Evolutionary conservation across 345 rosid genomes (phyloP).

Genomic region (Salix caprea): DNA sequence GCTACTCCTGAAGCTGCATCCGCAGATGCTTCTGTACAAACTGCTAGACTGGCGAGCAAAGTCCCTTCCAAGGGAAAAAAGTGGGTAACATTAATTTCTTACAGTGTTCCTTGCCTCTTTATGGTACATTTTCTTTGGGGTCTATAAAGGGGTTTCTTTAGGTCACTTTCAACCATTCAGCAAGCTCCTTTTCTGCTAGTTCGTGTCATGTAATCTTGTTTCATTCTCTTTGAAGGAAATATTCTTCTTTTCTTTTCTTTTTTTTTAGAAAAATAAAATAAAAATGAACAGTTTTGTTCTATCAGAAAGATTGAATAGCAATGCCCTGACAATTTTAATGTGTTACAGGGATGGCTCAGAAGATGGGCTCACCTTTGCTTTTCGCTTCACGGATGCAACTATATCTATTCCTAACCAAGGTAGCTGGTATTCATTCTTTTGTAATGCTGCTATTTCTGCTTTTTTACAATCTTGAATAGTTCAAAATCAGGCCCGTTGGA

Average conservation of each 20-base stretch:
- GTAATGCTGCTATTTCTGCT: neutral
- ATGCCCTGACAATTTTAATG: conserved; percentile 26
- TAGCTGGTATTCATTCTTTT: conserved; percentile 31
- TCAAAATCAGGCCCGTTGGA: neutral
- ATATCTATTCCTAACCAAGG: conserved; percentile 83
- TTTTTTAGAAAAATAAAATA: neutral
- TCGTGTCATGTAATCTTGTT: neutral
- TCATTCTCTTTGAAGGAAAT: neutral
- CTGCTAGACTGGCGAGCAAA: conserved; percentile 92
- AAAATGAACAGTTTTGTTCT: neutral
- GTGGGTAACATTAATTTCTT: conserved; percentile 29
- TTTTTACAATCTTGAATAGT: neutral
- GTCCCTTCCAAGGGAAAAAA: conserved; percentile 67
- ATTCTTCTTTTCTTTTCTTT: neutral
- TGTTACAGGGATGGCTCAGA: conserved; percentile 75
- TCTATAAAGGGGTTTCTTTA: neutral
- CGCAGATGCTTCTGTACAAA: conserved; percentile 94
- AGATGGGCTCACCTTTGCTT: conserved; percentile 88
- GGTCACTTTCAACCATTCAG: neutral
- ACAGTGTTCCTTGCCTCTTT: neutral
- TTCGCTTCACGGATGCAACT: conserved; percentile 90
- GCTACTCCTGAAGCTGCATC: conserved; percentile 99
- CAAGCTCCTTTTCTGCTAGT: neutral
- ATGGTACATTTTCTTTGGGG: neutral
- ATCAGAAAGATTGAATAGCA: conserved; percentile 11